Base-by-base conservation (phyloP, 257 asterid species). In the Solanum pinnatisectum region DNA sequence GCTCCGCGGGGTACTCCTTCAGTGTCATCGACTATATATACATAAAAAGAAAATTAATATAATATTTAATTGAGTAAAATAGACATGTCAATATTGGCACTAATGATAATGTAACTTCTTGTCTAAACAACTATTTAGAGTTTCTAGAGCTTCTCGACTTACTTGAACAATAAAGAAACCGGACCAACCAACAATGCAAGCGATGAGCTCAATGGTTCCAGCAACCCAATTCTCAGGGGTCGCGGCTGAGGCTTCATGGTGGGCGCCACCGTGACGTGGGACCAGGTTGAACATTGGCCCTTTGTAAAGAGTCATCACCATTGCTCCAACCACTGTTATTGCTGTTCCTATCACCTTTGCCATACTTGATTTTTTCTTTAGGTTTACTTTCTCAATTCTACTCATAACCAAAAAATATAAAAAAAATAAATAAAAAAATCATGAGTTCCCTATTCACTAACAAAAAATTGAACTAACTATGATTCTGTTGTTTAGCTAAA, bases 251-350 rank as follows among this genome's bases (percentile, higher is more conserved):
- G 71, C 39, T 16, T 89, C 84, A 39, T 92, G 93, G 88, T 88
- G 91, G 88, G 42, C 35, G 86, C 93, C 91, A 79, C 91, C 89
- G 85, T 89, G 93, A 3, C 90, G 90, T 91, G 94, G 88, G 49
- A 95, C 77, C 22, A 95, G 91, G 87, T 95, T 87, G 37, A 95
- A 92, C 12, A 92, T 79, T 39, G 98, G 99, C 59, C 99, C 98
- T 88, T 94, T 96, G 92, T 93, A 97, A 78, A 97, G 46, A 3
- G 99, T 97, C 98, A 96, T 95, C 39, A 94, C 92, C 98, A 96
- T 97, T n/a, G 99, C 98, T 30, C 99, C 98, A 0, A 88, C 22
- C n/a, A 95, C 96, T 10, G 99, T 97, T 89, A 96, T 89, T 70
- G 87, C 32, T 25, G 98, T 97, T 84, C 98, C 99, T 1, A 93